phyloP scores from a whole-genome alignment of 2,329 filamentous ascomycete genomes.

The Aspergillus tamarii region DNA sequence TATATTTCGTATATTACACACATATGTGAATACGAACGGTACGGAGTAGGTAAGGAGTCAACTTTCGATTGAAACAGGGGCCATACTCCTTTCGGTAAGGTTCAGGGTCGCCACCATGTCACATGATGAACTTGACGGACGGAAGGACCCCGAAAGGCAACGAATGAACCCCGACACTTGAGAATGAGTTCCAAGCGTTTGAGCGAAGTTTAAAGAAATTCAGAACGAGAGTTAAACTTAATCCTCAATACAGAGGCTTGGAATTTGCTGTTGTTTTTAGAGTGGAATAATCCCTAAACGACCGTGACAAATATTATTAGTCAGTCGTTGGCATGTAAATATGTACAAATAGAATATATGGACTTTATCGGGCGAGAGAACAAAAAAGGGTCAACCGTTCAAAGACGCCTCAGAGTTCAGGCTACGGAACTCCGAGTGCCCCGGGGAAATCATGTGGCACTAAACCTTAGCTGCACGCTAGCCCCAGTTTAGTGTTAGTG shows the following conservation, averaged over 20 bases:
- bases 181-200: too few relatives aligned
- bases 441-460: constrained; percentile 6
- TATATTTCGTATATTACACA: background rate
- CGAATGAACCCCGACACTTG: background rate
- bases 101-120: background rate
- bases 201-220: background rate
- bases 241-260: background rate
- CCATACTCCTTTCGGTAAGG: background rate
- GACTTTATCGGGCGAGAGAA: background rate
- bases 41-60: background rate
- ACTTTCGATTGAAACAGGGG: too few relatives aligned
- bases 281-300: background rate
- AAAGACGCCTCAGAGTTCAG: background rate
- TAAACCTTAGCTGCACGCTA: background rate
- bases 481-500: background rate
- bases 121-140: background rate
- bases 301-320: background rate
- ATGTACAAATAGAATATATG: too few relatives aligned
- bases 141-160: background rate
- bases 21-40: background rate
- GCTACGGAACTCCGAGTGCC: background rate
- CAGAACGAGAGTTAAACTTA: background rate
- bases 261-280: too few relatives aligned
- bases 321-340: too few relatives aligned
- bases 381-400: background rate